Base-by-base conservation (phyloP, 2,329 filamentous ascomycete genomes). In the Malbranchea zuffiana region DNA sequence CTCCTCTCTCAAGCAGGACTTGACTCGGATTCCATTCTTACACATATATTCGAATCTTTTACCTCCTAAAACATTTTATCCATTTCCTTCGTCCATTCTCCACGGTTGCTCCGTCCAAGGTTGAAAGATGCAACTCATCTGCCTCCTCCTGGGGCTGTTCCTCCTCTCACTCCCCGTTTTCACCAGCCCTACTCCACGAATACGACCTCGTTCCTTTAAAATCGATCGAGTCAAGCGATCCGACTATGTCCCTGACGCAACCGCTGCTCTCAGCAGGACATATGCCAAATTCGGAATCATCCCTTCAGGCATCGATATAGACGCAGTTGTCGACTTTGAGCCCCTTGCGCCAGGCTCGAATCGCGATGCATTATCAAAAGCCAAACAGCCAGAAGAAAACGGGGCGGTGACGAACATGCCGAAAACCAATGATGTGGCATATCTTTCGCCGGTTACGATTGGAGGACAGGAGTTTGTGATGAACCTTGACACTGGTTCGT, bases 401-500 rank as follows among this genome's bases (percentile, higher is more conserved):
- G 79, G 79, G 32, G 58, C 69, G 26, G 82, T 83, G 35, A 62
- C 72, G 19, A 76, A 78, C 35, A 77, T 72, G 18, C 75, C 78
- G 8, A 73, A 78, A 44, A 60, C 69, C 29, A 74, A 77, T 47
- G 80, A 82, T 50, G 66, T 72, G 32, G 75, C 83, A 41, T 87
- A 82, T 50, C 68, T 87, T 8, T 72, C 76, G 1, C 77, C 78
- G 0, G 75, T 84, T 35, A 69, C 54, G n/a, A 71, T 85, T 44
- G 80, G 80, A 42, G 77, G 75, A 4, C 80, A 84, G 59, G 70
- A 67, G 3, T 50, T 85, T 40, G 74, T 76, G 50, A 61, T 85
- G 53, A 74, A 82, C 54, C 82, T 85, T 52, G 80, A 85, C 57
- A 80, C 78, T n/a, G 80, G 80, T 39, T 83, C 79, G 2, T 72